A percentile compares a stretch with the other conserved stretches of the same genome.
These are phyloP conservation scores for Steccherinum ochraceum DNA, from an alignment of 768 basidiomycete genomes.

Conservation along the genomic window DNA sequence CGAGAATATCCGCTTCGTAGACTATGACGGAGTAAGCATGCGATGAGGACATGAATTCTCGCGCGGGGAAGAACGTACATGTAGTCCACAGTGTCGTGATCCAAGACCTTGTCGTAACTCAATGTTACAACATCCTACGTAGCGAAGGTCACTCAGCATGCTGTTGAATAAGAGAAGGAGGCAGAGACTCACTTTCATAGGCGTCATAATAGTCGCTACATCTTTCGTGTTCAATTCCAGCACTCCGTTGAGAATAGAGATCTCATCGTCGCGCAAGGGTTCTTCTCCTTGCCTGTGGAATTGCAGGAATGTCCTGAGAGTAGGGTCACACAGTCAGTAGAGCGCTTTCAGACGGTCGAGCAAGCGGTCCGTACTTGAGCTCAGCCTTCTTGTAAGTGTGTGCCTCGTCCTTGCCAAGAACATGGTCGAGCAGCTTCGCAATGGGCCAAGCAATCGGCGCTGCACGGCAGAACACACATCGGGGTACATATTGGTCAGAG, in stretches of 20 bases:
- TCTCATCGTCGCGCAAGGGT: constrained; percentile 75
- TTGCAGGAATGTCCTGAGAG: constrained; percentile 56
- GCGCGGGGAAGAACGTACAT: no score
- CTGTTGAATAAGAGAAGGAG: background rate
- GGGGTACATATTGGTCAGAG: background rate
- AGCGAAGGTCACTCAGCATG: background rate
- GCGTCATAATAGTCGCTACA: constrained; percentile 50
- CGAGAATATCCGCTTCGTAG: constrained; percentile 84
- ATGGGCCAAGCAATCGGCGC: constrained; percentile 55
- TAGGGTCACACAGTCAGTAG: background rate
- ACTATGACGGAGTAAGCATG: no score
- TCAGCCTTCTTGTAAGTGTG: constrained; percentile 78
- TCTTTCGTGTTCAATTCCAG: constrained; percentile 72
- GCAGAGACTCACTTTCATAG: constrained; percentile 34
- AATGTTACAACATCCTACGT: constrained; percentile 77
- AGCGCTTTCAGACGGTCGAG: background rate
- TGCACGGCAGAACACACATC: constrained; percentile 7
- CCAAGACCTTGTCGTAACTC: constrained; percentile 68
- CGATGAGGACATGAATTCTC: no score
- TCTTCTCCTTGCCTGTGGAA: constrained; percentile 77
- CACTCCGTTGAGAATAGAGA: constrained; percentile 74
- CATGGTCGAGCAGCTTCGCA: constrained; percentile 68
- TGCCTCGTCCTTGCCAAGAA: constrained; percentile 69
- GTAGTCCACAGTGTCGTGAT: constrained; percentile 71
- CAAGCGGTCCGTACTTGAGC: constrained; percentile 29